Evolutionary conservation across 768 basidiomycete species (phyloP), one percentile per base, ranked within the genome.

Genomic region (Asterophora parasitica): DNA sequence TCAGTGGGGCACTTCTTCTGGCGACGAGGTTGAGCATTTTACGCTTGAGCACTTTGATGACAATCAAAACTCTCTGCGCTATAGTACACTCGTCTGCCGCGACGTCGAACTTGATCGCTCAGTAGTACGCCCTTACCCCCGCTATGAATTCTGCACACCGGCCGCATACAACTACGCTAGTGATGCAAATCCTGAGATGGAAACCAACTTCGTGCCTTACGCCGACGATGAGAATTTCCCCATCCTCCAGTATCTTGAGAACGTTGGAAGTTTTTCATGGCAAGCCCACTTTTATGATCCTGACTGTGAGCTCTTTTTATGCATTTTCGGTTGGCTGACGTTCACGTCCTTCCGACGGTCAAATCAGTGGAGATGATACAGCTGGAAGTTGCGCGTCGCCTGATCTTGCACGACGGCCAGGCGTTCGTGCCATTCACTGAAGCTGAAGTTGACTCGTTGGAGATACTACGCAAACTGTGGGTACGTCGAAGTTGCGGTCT

Each of bases 61-160:
- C 11, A n/a, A 37, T 7, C 48, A 39, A 23, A 31, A 53, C 7
- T n/a, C 46, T 8, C 23, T 42, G 23, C 52, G 53, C 11, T 53
- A 55, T 23, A 26, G 32, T 4, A 59, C 56, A 0, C n/a, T 59
- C 15, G 46, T 15, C 17, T 55, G 49, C 33, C 7, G 48, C 28
- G 33, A 53, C 19, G 35, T 41, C 12, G n/a, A n/a, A n/a, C n/a
- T n/a, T n/a, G n/a, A n/a, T n/a, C n/a, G n/a, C n/a, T n/a, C n/a
- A n/a, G n/a, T n/a, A n/a, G n/a, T 42, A 12, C 37, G 36, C 4
- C 48, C 58, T 1, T 58, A 62, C 45, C 58, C 67, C 7, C 51
- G 42, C 1, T 81, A 81, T 50, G 72, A 74, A 12, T 64, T 64
- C n/a, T 81, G 79, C 52, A 65, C 79, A 0, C 72, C 79, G 0